Conservation (phyloP, 129 eudicot genomes). For the Flaveria ramosissima region DNA sequence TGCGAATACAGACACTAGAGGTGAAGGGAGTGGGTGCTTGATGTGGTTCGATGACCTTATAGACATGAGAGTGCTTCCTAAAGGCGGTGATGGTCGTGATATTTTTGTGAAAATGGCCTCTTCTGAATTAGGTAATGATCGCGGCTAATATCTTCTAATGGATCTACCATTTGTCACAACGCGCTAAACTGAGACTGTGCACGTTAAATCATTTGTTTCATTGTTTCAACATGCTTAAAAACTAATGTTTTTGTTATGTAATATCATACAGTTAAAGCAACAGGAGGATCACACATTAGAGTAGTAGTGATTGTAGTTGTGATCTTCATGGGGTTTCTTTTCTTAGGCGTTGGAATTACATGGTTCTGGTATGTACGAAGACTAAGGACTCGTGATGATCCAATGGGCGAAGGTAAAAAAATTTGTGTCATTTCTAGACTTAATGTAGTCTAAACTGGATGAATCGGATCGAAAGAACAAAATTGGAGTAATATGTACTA, state of each 20-base stretch:
- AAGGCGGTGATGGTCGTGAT: slow-evolving; percentile 7
- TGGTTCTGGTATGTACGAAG: not conserved
- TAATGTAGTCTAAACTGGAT: not conserved
- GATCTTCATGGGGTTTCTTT: not conserved
- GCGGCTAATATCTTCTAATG: no score
- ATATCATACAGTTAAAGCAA: not conserved
- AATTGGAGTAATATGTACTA: not conserved
- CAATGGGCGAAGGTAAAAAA: not conserved
- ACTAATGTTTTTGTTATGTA: not conserved
- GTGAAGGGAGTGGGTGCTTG: slow-evolving; percentile 7
- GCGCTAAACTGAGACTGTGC: no score
- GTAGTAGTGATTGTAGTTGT: not conserved
- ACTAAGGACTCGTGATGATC: not conserved
- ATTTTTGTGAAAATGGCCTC: slow-evolving; percentile 23
- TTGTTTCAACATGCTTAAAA: not conserved
- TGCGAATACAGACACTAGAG: not conserved
- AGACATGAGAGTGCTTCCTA: slow-evolving; percentile 12
- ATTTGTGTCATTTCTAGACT: not conserved
- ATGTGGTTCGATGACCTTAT: slow-evolving; percentile 18
- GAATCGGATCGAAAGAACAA: not conserved
- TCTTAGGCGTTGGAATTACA: not conserved
- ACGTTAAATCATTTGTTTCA: not conserved
- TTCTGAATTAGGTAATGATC: slow-evolving; percentile 10
- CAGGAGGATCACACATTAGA: not conserved
- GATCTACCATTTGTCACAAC: no score